Conservation (phyloP, 257 asterid genomes). For the Ehretia macrophylla region DNA sequence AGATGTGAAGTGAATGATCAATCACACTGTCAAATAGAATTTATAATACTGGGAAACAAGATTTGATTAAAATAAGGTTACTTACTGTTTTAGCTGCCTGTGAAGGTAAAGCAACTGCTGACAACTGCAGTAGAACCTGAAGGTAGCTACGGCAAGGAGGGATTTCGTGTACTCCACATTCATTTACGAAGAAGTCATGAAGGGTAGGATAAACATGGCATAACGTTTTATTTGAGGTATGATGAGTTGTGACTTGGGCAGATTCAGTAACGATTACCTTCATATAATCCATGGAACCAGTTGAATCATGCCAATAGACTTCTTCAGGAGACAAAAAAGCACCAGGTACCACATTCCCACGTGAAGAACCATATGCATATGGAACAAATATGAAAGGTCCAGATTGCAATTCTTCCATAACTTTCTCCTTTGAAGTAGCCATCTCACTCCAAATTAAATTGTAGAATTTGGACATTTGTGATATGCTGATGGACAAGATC, state of each 20-base stretch:
- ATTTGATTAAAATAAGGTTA: slow-evolving; percentile 1
- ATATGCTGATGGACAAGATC: slow-evolving; percentile 45
- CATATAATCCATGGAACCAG: slow-evolving; percentile 44
- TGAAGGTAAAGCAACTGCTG: slow-evolving; percentile 60
- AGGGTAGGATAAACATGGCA: slow-evolving; percentile 60
- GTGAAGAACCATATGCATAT: slow-evolving; percentile 31
- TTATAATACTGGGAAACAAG: slow-evolving; percentile 2
- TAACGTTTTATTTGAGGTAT: slow-evolving; percentile 41
- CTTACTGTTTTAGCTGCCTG: slow-evolving; percentile 74
- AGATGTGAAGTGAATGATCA: neutral
- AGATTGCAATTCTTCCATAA: slow-evolving; percentile 48
- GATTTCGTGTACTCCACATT: slow-evolving; percentile 70
- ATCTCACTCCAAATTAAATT: slow-evolving; percentile 68
- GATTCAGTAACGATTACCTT: slow-evolving; percentile 28
- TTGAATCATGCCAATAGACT: slow-evolving; percentile 76
- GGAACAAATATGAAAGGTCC: slow-evolving; percentile 91
- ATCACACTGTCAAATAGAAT: neutral
- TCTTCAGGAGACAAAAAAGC: slow-evolving; percentile 60
- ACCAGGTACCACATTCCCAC: slow-evolving; percentile 66
- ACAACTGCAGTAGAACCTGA: slow-evolving; percentile 66
- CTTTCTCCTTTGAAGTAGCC: slow-evolving; percentile 49
- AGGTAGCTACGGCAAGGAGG: slow-evolving; percentile 71
- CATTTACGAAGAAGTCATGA: slow-evolving; percentile 80
- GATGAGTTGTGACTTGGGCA: slow-evolving; percentile 25
- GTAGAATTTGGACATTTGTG: slow-evolving; percentile 84